Percentiles rank a stretch among this genome's conserved stretches.
Evolutionary conservation across 2,329 filamentous ascomycete species (phyloP).

Genomic region (Claviceps monticola): DNA sequence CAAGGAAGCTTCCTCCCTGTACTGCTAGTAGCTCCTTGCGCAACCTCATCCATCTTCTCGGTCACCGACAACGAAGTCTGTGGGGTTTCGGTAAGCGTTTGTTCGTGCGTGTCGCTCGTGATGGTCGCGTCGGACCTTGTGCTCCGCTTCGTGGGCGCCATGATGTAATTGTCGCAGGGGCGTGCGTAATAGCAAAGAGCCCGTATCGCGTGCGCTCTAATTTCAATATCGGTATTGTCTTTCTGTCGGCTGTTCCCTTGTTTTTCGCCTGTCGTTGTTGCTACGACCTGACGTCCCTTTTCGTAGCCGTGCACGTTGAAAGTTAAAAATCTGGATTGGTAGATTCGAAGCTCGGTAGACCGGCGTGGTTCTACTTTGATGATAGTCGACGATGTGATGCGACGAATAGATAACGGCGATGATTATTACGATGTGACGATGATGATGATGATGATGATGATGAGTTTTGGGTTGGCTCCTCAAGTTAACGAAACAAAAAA

Average conservation of each 20-base stretch:
- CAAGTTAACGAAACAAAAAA: not conserved
- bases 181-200: not conserved
- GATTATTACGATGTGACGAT: not conserved
- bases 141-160: slow-evolving; percentile 14
- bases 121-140: slow-evolving; percentile 7
- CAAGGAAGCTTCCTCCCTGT: slow-evolving; percentile 23
- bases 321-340: not conserved
- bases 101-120: slow-evolving; percentile 3
- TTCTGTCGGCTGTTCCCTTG: not conserved
- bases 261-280: not conserved
- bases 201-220: not conserved
- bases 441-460: not conserved
- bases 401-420: not conserved
- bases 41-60: slow-evolving; percentile 6
- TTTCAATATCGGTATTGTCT: no score
- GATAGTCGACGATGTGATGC: no score
- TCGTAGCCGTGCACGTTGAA: not conserved
- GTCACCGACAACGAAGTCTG: slow-evolving; percentile 6
- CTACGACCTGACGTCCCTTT: not conserved
- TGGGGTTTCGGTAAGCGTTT: not conserved
- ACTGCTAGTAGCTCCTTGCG: not conserved
- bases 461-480: not conserved
- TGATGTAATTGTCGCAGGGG: not conserved
- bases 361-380: not conserved
- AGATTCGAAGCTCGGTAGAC: not conserved